A percentile compares a stretch with the other conserved stretches of the same genome.
Evolutionary conservation across 352 stramenopile species (phyloP).

Genomic region (Globisporangium cederbergense): DNA sequence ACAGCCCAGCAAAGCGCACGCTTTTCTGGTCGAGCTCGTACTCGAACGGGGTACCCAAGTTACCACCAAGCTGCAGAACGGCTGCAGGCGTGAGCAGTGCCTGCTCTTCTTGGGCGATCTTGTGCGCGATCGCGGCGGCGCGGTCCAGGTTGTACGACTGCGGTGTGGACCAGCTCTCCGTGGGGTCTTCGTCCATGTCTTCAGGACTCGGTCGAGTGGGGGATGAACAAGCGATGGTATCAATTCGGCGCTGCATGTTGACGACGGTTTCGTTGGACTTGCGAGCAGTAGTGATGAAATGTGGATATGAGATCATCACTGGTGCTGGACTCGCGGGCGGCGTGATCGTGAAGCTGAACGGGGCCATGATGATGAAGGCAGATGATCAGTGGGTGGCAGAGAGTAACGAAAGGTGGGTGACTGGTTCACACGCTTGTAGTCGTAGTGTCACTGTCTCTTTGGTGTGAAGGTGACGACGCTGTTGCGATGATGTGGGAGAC

Average conservation of each 20-base stretch:
- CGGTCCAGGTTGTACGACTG: conserved; percentile 13
- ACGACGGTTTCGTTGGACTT: background rate
- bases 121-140: conserved; percentile 15
- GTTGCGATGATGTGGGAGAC: background rate
- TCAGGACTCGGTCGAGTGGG: background rate
- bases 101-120: conserved; percentile 16
- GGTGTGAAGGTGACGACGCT: background rate
- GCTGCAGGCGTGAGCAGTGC: conserved; percentile 3
- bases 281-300: background rate
- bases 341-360: conserved; percentile 22
- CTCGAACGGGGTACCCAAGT: conserved; percentile 9
- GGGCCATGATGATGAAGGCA: conserved; percentile 3
- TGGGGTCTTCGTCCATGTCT: background rate
- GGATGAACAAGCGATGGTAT: conserved; percentile 8
- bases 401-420: background rate
- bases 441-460: background rate
- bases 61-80: background rate
- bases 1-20: conserved; percentile 50
- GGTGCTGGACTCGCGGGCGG: conserved; percentile 4
- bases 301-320: background rate
- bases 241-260: conserved; percentile 13
- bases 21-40: conserved; percentile 23
- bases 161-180: conserved; percentile 12
- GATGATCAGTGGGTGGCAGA: background rate
- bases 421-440: too few species aligned